Base-by-base conservation (phyloP, 352 stramenopile species). In the Aphanomyces euteiches region DNA sequence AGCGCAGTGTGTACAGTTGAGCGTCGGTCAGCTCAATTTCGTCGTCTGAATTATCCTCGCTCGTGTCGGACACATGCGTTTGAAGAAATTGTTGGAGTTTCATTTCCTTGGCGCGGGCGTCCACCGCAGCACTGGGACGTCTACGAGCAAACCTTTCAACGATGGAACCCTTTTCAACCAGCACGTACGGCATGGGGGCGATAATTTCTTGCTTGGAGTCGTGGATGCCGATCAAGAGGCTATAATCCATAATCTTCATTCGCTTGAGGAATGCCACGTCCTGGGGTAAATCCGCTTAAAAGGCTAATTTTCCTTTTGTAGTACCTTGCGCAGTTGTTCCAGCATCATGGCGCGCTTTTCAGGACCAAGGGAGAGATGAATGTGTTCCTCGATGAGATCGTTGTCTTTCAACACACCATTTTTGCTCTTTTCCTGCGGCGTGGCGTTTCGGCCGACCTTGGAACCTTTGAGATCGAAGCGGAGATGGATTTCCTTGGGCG, bases 241-340 rank as follows among this genome's bases (percentile, higher is more conserved):
- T 96, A 72, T 98, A 98, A 76, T 98, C 93, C 90, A 98, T 98
- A 72, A 98, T 98, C 71, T 97, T 95, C 86, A 97, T 94, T 38
- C 80, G 72, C 72, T 93, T 87, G 15, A 98, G 81, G 61, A 97
- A 98, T 60, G 95, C 79, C 7, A 95, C 85, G 69, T 98, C 92
- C 34, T 75, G 73, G 43, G 8, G 10, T 12, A 12, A 50, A n/a
- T 12, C 43, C 1, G 13, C 13, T 37, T 2, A 48, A 3, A 13
- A n/a, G n/a, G 34, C 39, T 10, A 37, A 19, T 1, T 1, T 10
- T 12, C 17, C 0, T 38, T 7, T n/a, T 15, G 7, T 8, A 10
- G 13, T 67, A 69, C 63, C 69, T 87, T 89, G 34, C 82, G 81
- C n/a, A 97, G 73, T 70, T 97, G 90, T 54, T 90, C 78, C 4